Evolutionary conservation across 495 filamentous ascomycete species (phyloP).

Genomic region (Aspergillus indologenus): DNA sequence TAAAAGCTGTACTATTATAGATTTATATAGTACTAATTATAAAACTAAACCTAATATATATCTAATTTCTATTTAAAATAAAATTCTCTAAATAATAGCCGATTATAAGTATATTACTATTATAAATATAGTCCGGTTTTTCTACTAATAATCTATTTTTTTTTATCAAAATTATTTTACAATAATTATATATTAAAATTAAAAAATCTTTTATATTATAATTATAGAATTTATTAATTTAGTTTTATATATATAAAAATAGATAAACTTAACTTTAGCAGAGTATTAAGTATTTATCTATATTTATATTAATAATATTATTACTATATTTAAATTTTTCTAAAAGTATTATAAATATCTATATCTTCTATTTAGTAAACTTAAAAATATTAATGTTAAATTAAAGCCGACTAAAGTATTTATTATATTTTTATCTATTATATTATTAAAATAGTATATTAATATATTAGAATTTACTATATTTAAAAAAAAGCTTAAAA

Average conservation of each 20-base stretch:
- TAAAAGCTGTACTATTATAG: not conserved
- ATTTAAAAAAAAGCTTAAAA: not conserved
- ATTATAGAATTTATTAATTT: slow-evolving; percentile 6
- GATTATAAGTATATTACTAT: not conserved
- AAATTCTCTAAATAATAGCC: slow-evolving; percentile 3
- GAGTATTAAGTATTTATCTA: not conserved
- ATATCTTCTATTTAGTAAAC: not conserved
- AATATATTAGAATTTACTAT: not conserved
- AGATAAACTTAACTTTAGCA: not conserved
- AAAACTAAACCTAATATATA: not conserved
- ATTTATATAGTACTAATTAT: not conserved
- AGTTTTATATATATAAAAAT: slow-evolving; percentile 1
- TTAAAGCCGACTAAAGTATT: not conserved
- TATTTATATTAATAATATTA: slow-evolving; percentile 8
- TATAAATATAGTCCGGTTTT: not conserved
- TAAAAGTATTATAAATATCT: not conserved
- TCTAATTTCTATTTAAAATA: not conserved
- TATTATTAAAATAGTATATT: not conserved
- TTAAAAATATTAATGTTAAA: not conserved
- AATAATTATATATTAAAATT: not conserved
- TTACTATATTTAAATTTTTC: not conserved
- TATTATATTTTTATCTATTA: not conserved
- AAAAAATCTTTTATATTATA: not conserved
- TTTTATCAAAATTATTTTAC: not conserved
- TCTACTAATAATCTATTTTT: not conserved